Evolutionary conservation across 2,329 filamentous ascomycete species (phyloP), one percentile per base, ranked within the genome.

Genomic region (Paecilomyces fulvus): DNA sequence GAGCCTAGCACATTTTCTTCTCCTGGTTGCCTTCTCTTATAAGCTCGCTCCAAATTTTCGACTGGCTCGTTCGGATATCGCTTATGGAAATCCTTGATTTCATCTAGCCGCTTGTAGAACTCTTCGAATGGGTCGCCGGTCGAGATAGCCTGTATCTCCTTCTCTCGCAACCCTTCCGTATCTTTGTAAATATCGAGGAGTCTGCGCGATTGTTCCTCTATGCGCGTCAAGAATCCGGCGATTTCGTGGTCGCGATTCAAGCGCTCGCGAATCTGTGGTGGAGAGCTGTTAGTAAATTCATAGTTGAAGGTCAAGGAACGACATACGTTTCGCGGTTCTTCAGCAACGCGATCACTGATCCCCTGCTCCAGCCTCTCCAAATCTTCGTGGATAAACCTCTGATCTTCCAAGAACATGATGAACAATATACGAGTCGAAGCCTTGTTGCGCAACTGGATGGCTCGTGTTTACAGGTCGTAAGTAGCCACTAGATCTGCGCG

Each of bases 311-410:
- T 31, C n/a, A 31, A 56, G 33, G 48, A 43, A 51, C 50, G 55
- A 79, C 85, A 73, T 78, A 92, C 90, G 73, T 92, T 88, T 74
- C 88, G 89, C 50, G 92, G 92, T 62, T 97, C 91, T 63, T 96
- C 90, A 60, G 85, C 81, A 59, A 95, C 84, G 67, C 92, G 88
- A 76, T 97, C 92, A 55, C 90, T 88, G 66, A 96, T 88, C 55
- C 89, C 94, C 73, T 96, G 90, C 76, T 99, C 94, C 58, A 99
- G 83, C 61, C 94, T 87, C 80, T 99, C 94, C 53, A 99, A 79
- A 75, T 99, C 94, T 83, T 99, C 94, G 66, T 96, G 92, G 65
- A 96, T 84, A 67, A 90, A 91, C 65, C 94, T 84, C 76, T 97
- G 88, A 65, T 97, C 92, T 79, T 99, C 95, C 61, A 96, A 77